phyloP scores from a whole-genome alignment of 1,139 yeast genomes.

The Geotrichum histeridarum region DNA sequence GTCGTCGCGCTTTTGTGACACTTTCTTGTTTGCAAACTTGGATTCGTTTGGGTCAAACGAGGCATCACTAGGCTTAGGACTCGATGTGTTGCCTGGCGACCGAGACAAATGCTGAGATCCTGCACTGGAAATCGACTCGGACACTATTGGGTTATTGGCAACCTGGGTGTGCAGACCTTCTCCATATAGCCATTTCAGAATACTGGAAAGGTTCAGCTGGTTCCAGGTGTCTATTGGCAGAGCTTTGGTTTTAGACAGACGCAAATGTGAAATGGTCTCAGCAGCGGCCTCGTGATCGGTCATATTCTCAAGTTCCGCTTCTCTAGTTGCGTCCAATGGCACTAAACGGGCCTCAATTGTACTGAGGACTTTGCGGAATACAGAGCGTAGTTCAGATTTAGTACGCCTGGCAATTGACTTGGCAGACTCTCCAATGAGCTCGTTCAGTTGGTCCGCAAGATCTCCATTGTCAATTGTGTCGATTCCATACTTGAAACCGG shows the following conservation, averaged over 20 bases:
- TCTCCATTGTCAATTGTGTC: constrained; percentile 58
- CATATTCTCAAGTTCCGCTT: not conserved
- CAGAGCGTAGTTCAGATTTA: constrained; percentile 55
- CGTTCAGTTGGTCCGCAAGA: constrained; percentile 33
- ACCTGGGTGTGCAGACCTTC: constrained; percentile 62
- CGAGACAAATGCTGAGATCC: not conserved
- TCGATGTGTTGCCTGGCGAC: not conserved
- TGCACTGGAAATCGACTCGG: constrained; percentile 3
- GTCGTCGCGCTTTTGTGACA: constrained; percentile 5
- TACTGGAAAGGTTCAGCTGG: constrained; percentile 55
- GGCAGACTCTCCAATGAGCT: constrained; percentile 24
- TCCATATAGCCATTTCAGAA: constrained; percentile 65
- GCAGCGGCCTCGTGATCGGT: constrained; percentile 8
- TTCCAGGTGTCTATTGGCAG: constrained; percentile 65
- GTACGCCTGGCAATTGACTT: constrained; percentile 33
- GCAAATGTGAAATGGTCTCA: constrained; percentile 48
- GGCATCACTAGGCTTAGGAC: not conserved
- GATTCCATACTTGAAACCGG: constrained; percentile 33
- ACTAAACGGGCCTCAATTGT: constrained; percentile 33
- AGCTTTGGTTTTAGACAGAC: constrained; percentile 51
- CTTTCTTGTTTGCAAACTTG: constrained; percentile 5
- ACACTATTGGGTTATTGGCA: constrained; percentile 42
- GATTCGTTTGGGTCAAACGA: constrained; percentile 1
- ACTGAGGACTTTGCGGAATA: constrained; percentile 55
- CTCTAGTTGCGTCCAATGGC: not conserved